Percentiles rank a stretch among this genome's conserved stretches.
phyloP scores from a whole-genome alignment of 495 filamentous ascomycete species.

The Talaromyces trachyspermus region DNA sequence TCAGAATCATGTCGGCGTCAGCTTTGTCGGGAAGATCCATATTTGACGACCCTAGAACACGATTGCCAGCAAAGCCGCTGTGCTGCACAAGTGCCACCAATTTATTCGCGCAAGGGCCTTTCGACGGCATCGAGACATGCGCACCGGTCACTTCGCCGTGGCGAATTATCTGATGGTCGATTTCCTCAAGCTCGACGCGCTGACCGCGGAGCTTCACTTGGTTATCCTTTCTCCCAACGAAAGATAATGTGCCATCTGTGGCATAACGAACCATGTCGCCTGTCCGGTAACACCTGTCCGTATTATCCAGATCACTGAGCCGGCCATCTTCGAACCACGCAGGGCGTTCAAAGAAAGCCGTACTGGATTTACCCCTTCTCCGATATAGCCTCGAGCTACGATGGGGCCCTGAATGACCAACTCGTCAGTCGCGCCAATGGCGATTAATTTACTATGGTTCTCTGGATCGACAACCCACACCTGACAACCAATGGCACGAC shows the following conservation, averaged over 20 bases:
- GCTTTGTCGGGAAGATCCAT: too few species aligned
- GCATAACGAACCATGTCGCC: conserved; percentile 41
- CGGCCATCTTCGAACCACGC: not conserved
- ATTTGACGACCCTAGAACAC: too few species aligned
- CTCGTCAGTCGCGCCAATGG: conserved; percentile 36
- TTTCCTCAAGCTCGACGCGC: conserved; percentile 42
- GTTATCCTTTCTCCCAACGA: conserved; percentile 39
- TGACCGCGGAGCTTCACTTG: conserved; percentile 47
- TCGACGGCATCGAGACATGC: too few species aligned
- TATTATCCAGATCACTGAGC: too few species aligned
- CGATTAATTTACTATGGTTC: conserved; percentile 20
- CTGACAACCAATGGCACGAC: conserved; percentile 22
- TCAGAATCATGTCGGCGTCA: too few species aligned
- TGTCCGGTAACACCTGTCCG: conserved; percentile 35
- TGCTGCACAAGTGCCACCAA: too few species aligned
- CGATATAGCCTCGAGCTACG: conserved; percentile 37
- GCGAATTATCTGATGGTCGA: conserved; percentile 31
- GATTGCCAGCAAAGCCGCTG: too few species aligned
- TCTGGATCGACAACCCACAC: conserved; percentile 38
- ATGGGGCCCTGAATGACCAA: conserved; percentile 35
- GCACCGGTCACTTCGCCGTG: too few species aligned
- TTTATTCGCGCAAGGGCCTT: too few species aligned
- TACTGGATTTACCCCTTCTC: conserved; percentile 26
- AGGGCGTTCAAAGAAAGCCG: conserved; percentile 21
- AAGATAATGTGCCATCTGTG: conserved; percentile 30